Evolutionary conservation across 495 filamentous ascomycete species (phyloP).

Genomic region (Lepraria neglecta): DNA sequence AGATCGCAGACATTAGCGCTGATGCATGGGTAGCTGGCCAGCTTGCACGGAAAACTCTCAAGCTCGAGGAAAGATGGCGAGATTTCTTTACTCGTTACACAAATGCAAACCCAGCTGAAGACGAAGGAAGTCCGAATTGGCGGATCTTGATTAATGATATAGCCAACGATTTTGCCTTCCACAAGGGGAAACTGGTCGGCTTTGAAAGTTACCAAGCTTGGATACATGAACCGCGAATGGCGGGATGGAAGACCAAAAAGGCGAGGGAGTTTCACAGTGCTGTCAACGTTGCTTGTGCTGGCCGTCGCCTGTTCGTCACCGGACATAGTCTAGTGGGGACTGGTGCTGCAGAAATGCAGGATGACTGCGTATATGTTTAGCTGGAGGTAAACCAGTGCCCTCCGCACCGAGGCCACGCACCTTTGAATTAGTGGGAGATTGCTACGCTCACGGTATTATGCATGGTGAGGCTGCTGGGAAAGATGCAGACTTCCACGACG

Average conservation of each 20-base stretch:
- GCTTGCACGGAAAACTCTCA: background rate
- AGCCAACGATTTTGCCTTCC: background rate
- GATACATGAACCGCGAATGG: background rate
- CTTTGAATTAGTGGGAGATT: slow-evolving; percentile 4
- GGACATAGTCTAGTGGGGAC: background rate
- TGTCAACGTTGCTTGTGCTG: background rate
- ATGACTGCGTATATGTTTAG: background rate
- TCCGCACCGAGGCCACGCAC: background rate
- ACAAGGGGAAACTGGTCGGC: background rate
- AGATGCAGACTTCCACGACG: background rate
- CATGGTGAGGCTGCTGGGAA: background rate
- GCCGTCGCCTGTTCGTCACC: background rate
- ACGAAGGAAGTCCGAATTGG: background rate
- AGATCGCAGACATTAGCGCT: background rate
- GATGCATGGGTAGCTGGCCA: background rate
- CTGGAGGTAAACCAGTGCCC: background rate
- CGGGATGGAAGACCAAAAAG: background rate
- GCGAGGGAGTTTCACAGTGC: background rate
- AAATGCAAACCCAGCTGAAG: background rate
- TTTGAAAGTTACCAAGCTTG: background rate
- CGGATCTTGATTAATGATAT: background rate
- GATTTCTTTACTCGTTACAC: background rate
- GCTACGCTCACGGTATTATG: background rate
- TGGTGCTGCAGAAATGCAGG: background rate
- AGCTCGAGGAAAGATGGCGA: background rate